phyloP scores from a whole-genome alignment of 495 filamentous ascomycete species.

The Xylona heveae region DNA sequence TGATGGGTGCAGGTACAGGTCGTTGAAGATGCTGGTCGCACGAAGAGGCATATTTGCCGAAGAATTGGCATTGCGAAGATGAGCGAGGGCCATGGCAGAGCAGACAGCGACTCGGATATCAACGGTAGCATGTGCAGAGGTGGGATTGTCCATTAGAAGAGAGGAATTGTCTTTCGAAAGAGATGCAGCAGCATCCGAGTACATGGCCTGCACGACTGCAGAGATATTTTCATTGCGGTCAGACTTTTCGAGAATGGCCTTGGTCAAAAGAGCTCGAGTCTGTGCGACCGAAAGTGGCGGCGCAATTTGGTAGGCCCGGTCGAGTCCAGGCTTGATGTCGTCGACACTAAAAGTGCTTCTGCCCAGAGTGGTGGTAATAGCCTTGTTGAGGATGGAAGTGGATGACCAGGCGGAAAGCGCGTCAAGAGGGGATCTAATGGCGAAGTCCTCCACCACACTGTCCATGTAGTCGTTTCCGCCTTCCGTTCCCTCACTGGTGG shows the following conservation, averaged over 20 bases:
- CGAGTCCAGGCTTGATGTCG: conserved; percentile 32
- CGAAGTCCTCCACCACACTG: conserved; percentile 63
- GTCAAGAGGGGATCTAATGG: conserved; percentile 74
- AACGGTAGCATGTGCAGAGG: conserved; percentile 27
- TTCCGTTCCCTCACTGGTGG: conserved; percentile 39
- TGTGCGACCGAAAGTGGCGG: conserved; percentile 60
- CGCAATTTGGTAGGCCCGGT: conserved; percentile 49
- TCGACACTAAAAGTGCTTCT: conserved; percentile 20
- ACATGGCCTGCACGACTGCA: conserved; percentile 28
- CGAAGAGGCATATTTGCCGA: no score
- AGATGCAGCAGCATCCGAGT: neutral
- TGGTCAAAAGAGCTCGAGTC: conserved; percentile 55
- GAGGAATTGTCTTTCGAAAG: conserved; percentile 8
- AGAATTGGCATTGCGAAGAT: neutral
- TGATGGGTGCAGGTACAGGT: neutral
- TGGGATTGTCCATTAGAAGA: conserved; percentile 26
- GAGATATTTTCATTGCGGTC: conserved; percentile 31
- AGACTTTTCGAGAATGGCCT: conserved; percentile 32
- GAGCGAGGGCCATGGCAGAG: conserved; percentile 57
- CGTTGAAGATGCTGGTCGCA: conserved; percentile 4
- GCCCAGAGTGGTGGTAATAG: conserved; percentile 39
- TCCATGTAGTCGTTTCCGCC: conserved; percentile 53
- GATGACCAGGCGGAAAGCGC: conserved; percentile 85
- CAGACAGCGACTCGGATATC: conserved; percentile 54
- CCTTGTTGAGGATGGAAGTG: conserved; percentile 47